phyloP scores from a whole-genome alignment of 306 rosid genomes.

The Fragaria vesca region DNA sequence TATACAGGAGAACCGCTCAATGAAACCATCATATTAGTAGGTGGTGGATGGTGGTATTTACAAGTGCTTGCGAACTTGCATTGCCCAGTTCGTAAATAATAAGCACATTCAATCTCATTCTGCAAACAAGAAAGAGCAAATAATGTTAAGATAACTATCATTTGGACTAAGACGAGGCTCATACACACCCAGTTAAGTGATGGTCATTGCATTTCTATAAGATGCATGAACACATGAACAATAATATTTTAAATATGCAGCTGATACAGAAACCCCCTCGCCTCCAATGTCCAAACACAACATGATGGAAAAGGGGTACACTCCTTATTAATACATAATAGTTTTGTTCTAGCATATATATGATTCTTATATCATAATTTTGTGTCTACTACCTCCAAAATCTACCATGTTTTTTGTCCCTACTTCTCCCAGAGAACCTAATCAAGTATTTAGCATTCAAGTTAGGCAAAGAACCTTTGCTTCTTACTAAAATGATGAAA shows the following conservation, averaged over 20 bases:
- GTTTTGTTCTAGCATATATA: background rate
- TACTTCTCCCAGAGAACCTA: background rate
- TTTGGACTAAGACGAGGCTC: background rate
- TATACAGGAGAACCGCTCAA: slow-evolving; percentile 80
- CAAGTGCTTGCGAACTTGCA: slow-evolving; percentile 93
- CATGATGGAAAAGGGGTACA: background rate
- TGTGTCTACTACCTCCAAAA: background rate
- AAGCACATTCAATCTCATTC: slow-evolving; percentile 82
- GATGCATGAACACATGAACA: slow-evolving; percentile 5
- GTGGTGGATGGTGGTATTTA: slow-evolving; percentile 97
- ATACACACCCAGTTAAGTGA: slow-evolving; percentile 10
- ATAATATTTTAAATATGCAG: background rate
- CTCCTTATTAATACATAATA: background rate
- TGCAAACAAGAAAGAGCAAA: slow-evolving; percentile 32
- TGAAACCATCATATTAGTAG: slow-evolving; percentile 85
- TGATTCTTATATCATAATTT: background rate
- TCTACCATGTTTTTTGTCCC: background rate
- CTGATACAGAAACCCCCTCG: background rate
- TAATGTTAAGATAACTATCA: slow-evolving; percentile 3
- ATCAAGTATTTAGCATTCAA: background rate
- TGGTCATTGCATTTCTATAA: slow-evolving; percentile 21
- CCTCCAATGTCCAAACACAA: background rate
- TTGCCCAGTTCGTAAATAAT: slow-evolving; percentile 93
- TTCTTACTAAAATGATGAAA: slow-evolving; percentile 13
- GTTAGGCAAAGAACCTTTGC: slow-evolving; percentile 16